phyloP scores from a whole-genome alignment of 805 yeast species.

The Myxozyma melibiosi region DNA sequence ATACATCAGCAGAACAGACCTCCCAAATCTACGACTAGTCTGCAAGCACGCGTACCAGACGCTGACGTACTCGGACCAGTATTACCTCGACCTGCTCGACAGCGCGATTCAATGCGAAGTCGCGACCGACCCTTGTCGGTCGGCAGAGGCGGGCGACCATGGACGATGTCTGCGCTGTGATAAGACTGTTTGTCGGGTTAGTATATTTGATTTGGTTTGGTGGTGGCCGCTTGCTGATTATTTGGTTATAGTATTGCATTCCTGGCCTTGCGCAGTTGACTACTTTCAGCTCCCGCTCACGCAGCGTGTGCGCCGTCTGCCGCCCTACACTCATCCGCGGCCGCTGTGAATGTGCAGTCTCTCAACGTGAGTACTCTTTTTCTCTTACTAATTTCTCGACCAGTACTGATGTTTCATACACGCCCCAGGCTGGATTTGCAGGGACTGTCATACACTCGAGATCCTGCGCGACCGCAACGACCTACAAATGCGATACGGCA shows the following conservation, averaged over 20 bases:
- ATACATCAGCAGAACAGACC: conserved; percentile 6
- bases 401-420: background rate
- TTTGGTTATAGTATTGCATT: conserved; percentile 14
- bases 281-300: conserved; percentile 13
- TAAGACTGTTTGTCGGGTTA: conserved; percentile 6
- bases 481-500: background rate
- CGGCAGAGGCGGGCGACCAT: background rate
- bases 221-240: background rate
- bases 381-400: background rate
- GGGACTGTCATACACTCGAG: conserved; percentile 22
- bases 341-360: conserved; percentile 18
- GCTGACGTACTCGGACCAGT: conserved; percentile 11
- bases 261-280: conserved; percentile 6
- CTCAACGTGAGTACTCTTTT: conserved; percentile 11
- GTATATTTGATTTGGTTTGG: background rate
- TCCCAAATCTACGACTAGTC: conserved; percentile 12
- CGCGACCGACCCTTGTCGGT: conserved; percentile 20
- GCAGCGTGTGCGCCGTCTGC: conserved; percentile 19
- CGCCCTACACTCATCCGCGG: conserved; percentile 14
- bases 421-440: conserved; percentile 27
- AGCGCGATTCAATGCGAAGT: conserved; percentile 24
- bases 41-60: conserved; percentile 16
- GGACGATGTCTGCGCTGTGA: conserved; percentile 17
- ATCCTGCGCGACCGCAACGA: conserved; percentile 10
- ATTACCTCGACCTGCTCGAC: conserved; percentile 6